Evolutionary conservation across 768 basidiomycete genomes (phyloP).

Genomic region (Glaciozyma antarctica): DNA sequence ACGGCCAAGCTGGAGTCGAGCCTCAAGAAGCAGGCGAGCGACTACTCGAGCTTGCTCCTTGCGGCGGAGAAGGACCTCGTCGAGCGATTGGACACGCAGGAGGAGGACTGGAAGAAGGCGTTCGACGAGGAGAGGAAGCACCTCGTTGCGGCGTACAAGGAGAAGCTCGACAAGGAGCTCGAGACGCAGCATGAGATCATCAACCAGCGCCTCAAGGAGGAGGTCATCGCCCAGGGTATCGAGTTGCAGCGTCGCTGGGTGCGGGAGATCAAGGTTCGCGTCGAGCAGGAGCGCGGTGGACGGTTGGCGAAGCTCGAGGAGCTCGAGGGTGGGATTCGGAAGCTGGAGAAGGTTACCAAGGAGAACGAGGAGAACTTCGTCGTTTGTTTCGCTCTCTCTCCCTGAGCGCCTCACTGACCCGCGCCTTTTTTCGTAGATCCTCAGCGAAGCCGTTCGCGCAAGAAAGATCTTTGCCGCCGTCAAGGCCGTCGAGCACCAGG

Average conservation of each 20-base stretch:
- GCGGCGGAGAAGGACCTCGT: conserved; percentile 77
- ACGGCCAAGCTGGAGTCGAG: conserved; percentile 53
- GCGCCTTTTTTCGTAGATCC: conserved; percentile 3
- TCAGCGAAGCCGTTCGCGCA: conserved; percentile 85
- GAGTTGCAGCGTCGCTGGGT: conserved; percentile 97
- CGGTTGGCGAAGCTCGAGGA: conserved; percentile 90
- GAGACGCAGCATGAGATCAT: conserved; percentile 82
- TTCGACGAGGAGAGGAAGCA: conserved; percentile 67
- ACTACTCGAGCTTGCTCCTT: conserved; percentile 69
- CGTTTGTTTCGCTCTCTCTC: conserved; percentile 30
- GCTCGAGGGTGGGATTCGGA: conserved; percentile 77
- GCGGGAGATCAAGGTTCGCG: conserved; percentile 85
- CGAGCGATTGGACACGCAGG: conserved; percentile 73
- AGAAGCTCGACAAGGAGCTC: conserved; percentile 75
- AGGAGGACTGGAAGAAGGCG: conserved; percentile 71
- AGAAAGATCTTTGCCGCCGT: conserved; percentile 89
- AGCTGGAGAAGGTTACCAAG: conserved; percentile 77
- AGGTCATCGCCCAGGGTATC: conserved; percentile 91
- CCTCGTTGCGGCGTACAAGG: conserved; percentile 67
- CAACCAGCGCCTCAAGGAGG: conserved; percentile 86
- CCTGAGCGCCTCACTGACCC: background rate
- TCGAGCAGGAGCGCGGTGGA: conserved; percentile 92
- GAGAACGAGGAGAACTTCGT: conserved; percentile 57
- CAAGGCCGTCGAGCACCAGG: conserved; percentile 49
- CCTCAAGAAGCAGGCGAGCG: conserved; percentile 72